phyloP scores from a whole-genome alignment of 2,329 filamentous ascomycete genomes.

The Neonectria sp. region DNA sequence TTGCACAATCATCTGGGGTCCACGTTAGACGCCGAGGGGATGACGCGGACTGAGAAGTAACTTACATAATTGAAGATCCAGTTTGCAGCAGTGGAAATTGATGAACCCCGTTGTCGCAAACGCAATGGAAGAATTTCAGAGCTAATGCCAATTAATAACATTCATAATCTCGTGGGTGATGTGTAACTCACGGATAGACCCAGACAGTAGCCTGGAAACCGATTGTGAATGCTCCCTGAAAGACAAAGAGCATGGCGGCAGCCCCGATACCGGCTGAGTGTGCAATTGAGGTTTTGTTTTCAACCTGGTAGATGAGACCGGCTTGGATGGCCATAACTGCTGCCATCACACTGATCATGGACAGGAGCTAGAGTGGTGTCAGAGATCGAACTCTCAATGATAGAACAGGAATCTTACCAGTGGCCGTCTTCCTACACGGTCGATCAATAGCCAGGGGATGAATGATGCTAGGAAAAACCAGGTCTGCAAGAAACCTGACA shows the following conservation, averaged over 20 bases:
- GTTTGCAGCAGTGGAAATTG: slow-evolving; percentile 52
- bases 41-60: fast-evolving
- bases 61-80: slow-evolving; percentile 55
- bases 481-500: slow-evolving; percentile 68
- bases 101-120: slow-evolving; percentile 50
- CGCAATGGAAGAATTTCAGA: slow-evolving; percentile 52
- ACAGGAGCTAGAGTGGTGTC: slow-evolving; percentile 47
- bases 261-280: slow-evolving; percentile 55
- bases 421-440: slow-evolving; percentile 38
- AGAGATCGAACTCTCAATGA: background rate
- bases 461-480: slow-evolving; percentile 59
- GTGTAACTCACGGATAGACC: slow-evolving; percentile 49
- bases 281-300: slow-evolving; percentile 52
- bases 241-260: slow-evolving; percentile 58
- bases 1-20: slow-evolving; percentile 33
- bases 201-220: slow-evolving; percentile 56
- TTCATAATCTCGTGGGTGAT: background rate
- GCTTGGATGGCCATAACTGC: slow-evolving; percentile 59
- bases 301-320: slow-evolving; percentile 57
- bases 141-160: slow-evolving; percentile 27
- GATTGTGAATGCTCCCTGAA: slow-evolving; percentile 58
- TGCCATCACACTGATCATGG: slow-evolving; percentile 59
- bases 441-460: slow-evolving; percentile 52
- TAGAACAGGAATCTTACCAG: slow-evolving; percentile 17
- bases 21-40: background rate